phyloP scores from a whole-genome alignment of 352 stramenopile genomes.

The Phytopythium delawarense region DNA sequence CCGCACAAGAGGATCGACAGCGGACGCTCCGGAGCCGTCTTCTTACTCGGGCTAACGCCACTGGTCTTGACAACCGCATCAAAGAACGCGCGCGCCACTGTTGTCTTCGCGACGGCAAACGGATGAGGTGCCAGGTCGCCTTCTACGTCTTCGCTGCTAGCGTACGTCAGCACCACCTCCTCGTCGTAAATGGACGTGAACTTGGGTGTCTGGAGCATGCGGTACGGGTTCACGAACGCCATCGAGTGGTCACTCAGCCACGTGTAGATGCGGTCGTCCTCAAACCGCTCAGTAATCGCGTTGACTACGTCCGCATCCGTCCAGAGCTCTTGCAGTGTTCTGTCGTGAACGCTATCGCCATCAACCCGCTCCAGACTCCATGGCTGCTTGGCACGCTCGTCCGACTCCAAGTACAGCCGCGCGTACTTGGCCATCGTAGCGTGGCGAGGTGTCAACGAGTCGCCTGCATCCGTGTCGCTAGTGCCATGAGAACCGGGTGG shows the following conservation, averaged over 20 bases:
- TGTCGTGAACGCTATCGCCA: conserved; percentile 38
- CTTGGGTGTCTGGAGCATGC: conserved; percentile 62
- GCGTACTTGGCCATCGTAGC: conserved; percentile 78
- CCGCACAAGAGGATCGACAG: conserved; percentile 51
- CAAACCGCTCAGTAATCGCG: conserved; percentile 33
- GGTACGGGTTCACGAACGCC: conserved; percentile 67
- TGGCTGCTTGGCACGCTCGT: conserved; percentile 43
- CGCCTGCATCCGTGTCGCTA: conserved; percentile 1
- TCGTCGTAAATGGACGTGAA: conserved; percentile 86
- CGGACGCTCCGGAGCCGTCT: neutral
- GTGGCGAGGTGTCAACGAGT: conserved; percentile 50
- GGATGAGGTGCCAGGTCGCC: conserved; percentile 50
- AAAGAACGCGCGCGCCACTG: neutral
- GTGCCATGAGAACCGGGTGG: neutral
- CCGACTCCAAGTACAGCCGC: conserved; percentile 65
- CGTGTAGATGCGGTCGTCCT: conserved; percentile 51
- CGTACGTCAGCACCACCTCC: conserved; percentile 64
- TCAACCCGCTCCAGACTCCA: conserved; percentile 47
- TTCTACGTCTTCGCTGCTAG: conserved; percentile 35
- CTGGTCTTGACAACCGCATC: neutral
- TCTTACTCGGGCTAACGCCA: too few relatives aligned
- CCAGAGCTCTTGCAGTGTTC: neutral
- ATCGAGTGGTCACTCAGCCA: conserved; percentile 59
- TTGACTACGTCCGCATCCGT: conserved; percentile 13
- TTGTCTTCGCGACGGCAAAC: conserved; percentile 61